Evolutionary conservation across 1,139 yeast species (phyloP).

Genomic region (Kluyveromyces sp.): DNA sequence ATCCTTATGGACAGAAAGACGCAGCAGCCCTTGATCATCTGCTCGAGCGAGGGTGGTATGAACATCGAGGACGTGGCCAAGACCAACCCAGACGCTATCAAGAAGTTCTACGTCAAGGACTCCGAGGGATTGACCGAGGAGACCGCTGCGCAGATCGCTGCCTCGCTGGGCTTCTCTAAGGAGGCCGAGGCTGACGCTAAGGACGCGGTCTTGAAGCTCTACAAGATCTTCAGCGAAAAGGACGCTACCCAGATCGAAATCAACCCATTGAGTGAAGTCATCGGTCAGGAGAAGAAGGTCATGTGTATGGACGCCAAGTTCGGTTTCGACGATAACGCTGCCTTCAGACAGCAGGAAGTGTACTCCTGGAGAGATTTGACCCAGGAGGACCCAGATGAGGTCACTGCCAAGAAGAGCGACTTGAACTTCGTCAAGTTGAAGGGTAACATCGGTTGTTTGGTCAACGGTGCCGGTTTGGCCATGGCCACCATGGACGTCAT

Average conservation of each 20-base stretch:
- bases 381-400: constrained; percentile 98
- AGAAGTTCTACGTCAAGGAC: constrained; percentile 69
- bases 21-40: constrained; percentile 89
- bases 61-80: constrained; percentile 98
- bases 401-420: constrained; percentile 82
- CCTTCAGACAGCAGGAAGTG: constrained; percentile 90
- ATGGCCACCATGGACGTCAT: constrained; percentile 99
- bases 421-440: constrained; percentile 95
- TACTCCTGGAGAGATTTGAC: constrained; percentile 94
- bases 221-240: constrained; percentile 78
- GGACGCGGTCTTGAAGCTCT: constrained; percentile 75
- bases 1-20: constrained; percentile 90
- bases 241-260: constrained; percentile 98
- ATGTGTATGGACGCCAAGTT: constrained; percentile 99
- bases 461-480: constrained; percentile 99
- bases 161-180: constrained; percentile 71
- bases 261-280: constrained; percentile 92
- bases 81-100: constrained; percentile 84
- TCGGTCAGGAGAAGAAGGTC: constrained; percentile 49
- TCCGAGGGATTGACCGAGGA: constrained; percentile 78
- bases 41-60: constrained; percentile 99
- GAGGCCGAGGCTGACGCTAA: constrained; percentile 85
- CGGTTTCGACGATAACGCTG: constrained; percentile 94
- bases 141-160: constrained; percentile 71
- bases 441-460: constrained; percentile 97